Percentiles rank a stretch among this genome's conserved stretches.
These are phyloP conservation scores for Penicillium cataractarum DNA, from an alignment of 495 filamentous ascomycete genomes.

Conservation along the genomic window DNA sequence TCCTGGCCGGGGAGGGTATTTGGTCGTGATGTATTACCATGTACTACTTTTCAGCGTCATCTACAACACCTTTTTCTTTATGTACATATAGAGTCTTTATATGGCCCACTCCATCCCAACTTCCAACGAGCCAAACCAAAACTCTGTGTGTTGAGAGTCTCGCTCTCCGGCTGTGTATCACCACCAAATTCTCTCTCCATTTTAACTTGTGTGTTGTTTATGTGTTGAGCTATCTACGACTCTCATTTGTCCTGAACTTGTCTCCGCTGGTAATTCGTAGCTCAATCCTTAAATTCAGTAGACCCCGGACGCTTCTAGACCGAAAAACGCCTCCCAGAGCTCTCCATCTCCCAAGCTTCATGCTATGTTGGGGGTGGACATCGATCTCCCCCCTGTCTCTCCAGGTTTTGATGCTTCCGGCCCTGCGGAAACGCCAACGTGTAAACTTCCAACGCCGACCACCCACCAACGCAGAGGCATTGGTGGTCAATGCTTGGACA, in stretches of 20 bases:
- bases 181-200: slow-evolving; percentile 7
- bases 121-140: slow-evolving; percentile 41
- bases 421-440: slow-evolving; percentile 9
- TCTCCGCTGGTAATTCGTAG: background rate
- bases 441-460: slow-evolving; percentile 14
- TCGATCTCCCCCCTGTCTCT: background rate
- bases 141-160: slow-evolving; percentile 39
- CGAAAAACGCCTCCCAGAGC: background rate
- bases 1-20: slow-evolving; percentile 38
- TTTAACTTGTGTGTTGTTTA: background rate
- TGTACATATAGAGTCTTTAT: slow-evolving; percentile 53
- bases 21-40: slow-evolving; percentile 46
- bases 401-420: slow-evolving; percentile 3
- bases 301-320: background rate
- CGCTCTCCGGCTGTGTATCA: slow-evolving; percentile 29
- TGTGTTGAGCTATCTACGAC: slow-evolving; percentile 2
- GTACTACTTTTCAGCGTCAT: slow-evolving; percentile 46
- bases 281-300: background rate
- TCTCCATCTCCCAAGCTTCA: background rate
- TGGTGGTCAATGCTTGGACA: slow-evolving; percentile 17
- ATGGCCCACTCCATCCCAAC: slow-evolving; percentile 39
- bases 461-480: slow-evolving; percentile 18
- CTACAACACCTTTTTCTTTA: slow-evolving; percentile 41
- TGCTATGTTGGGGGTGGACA: background rate
- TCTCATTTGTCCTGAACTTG: slow-evolving; percentile 1